Conservation (phyloP, 83 land plant genomes). For the Isoetes engelmannii region DNA sequence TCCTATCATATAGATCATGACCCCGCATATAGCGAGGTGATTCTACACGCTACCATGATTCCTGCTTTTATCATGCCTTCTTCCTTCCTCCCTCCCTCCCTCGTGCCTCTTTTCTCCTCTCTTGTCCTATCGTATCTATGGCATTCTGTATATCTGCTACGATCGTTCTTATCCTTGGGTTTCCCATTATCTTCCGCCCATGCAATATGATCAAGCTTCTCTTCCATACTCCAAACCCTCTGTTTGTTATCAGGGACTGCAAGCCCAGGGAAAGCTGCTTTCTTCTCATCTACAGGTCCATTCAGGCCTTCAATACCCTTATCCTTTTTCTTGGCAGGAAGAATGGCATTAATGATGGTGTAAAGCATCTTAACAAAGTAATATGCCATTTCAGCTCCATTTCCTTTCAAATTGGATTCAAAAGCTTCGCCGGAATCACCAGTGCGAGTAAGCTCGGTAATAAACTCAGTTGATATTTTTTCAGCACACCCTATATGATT, state of each 20-base stretch:
- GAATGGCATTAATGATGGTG: constrained; percentile 80
- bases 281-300: too few species aligned
- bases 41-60: too few species aligned
- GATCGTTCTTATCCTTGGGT: too few species aligned
- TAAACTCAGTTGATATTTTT: constrained; percentile 84
- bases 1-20: too few species aligned
- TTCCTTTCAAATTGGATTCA: constrained; percentile 50
- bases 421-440: constrained; percentile 59
- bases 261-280: constrained; percentile 44
- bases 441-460: constrained; percentile 59
- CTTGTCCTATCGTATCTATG: too few species aligned
- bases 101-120: too few species aligned
- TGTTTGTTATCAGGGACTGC: constrained; percentile 44
- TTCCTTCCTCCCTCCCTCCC: too few species aligned
- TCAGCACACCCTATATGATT: constrained; percentile 65
- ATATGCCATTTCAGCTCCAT: constrained; percentile 85
- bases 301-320: constrained; percentile 15
- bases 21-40: too few species aligned
- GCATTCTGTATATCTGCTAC: too few species aligned
- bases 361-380: constrained; percentile 73
- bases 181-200: too few species aligned
- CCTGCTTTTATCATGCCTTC: too few species aligned
- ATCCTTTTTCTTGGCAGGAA: constrained; percentile 44
- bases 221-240: constrained; percentile 49
- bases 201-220: too few species aligned